Percentiles rank a stretch among this genome's conserved stretches.
Conservation (phyloP, 306 rosid genomes). For the Vicia sativa region DNA sequence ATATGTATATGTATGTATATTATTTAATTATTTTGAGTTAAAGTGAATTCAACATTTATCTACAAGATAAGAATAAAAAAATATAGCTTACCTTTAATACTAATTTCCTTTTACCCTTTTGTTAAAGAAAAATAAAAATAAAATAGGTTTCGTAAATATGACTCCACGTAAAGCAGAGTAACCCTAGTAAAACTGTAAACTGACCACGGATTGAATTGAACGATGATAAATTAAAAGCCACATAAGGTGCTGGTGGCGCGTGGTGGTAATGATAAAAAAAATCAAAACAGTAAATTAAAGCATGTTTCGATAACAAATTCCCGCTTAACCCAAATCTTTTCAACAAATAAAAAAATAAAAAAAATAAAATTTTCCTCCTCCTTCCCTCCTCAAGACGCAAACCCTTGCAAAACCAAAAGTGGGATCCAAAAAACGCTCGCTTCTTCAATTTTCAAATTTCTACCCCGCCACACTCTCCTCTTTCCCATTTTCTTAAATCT, state of each 20-base stretch:
- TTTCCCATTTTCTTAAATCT: neutral
- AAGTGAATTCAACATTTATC: too few relatives aligned
- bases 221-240: too few relatives aligned
- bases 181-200: neutral
- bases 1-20: too few relatives aligned
- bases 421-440: conserved; percentile 27
- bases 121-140: too few relatives aligned
- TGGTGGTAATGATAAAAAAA: too few relatives aligned
- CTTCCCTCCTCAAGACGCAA: conserved; percentile 7
- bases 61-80: too few relatives aligned
- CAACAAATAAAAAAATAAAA: neutral
- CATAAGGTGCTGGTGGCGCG: neutral
- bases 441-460: conserved; percentile 44
- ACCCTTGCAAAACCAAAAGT: neutral
- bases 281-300: neutral
- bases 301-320: neutral
- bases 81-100: too few relatives aligned
- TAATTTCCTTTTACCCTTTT: too few relatives aligned
- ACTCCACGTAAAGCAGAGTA: neutral
- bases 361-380: neutral
- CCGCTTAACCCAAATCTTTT: conserved; percentile 6
- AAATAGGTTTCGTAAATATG: neutral
- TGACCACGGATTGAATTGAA: too few relatives aligned
- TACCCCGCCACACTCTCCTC: conserved; percentile 45
- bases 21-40: too few relatives aligned